Evolutionary conservation across 2,329 filamentous ascomycete genomes (phyloP).

Genomic region (Fusarium solani-melongenae): DNA sequence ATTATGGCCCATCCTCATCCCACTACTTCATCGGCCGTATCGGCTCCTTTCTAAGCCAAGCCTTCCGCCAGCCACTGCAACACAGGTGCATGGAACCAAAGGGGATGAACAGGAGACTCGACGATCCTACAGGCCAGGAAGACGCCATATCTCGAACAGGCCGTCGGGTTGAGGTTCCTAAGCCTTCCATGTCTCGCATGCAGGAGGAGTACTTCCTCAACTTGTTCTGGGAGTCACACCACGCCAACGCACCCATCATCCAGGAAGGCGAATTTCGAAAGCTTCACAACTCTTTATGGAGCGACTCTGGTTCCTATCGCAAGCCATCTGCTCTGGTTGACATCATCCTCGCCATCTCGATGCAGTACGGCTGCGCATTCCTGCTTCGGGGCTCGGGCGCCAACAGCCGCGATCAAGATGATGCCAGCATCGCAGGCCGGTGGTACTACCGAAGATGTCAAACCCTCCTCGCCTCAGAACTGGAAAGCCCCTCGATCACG

Average conservation of each 20-base stretch:
- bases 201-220: constrained; percentile 60
- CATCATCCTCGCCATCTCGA: constrained; percentile 63
- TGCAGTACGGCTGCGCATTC: constrained; percentile 56
- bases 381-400: constrained; percentile 1
- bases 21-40: constrained; percentile 59
- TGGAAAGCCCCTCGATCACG: constrained; percentile 59
- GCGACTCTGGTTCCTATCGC: constrained; percentile 33
- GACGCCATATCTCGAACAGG: neutral
- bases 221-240: constrained; percentile 59
- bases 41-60: constrained; percentile 48
- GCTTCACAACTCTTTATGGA: constrained; percentile 54
- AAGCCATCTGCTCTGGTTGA: constrained; percentile 62
- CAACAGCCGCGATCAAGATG: neutral
- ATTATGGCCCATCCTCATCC: constrained; percentile 57
- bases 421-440: constrained; percentile 52
- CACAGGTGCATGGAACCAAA: constrained; percentile 25
- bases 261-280: neutral
- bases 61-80: constrained; percentile 43
- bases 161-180: neutral
- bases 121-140: constrained; percentile 3
- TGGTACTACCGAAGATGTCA: constrained; percentile 61
- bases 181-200: constrained; percentile 50
- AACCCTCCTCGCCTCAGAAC: constrained; percentile 48
- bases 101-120: constrained; percentile 22
- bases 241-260: neutral